phyloP scores from a whole-genome alignment of 2,329 filamentous ascomycete genomes.

The Penicillium sp. region DNA sequence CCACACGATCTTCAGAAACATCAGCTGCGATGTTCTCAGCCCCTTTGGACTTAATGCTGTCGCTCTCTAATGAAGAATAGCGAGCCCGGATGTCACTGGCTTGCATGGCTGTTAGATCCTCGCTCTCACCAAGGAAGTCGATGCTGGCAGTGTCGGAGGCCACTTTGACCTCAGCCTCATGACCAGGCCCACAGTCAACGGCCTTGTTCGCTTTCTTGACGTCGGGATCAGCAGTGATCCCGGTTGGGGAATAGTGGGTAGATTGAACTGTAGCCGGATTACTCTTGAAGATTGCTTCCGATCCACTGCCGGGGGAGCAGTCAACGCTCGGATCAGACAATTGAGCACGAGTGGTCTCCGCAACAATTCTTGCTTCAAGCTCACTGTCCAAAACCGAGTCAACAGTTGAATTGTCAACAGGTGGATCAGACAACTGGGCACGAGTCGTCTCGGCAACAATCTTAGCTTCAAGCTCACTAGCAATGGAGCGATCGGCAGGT shows the following conservation, averaged over 20 bases:
- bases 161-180: constrained; percentile 14
- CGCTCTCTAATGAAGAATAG: constrained; percentile 1
- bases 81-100: constrained; percentile 16
- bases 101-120: constrained; percentile 4
- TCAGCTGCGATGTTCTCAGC: neutral
- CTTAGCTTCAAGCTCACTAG: constrained; percentile 14
- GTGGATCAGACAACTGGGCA: neutral
- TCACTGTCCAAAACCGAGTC: constrained; percentile 11
- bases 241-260: neutral
- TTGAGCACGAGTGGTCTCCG: neutral
- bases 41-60: neutral
- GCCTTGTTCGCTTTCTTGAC: neutral
- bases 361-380: constrained; percentile 11
- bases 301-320: constrained; percentile 20
- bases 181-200: constrained; percentile 13
- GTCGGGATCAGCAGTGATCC: no score
- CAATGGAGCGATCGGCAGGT: constrained; percentile 6
- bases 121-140: neutral
- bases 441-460: constrained; percentile 3
- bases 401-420: neutral
- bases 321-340: constrained; percentile 1
- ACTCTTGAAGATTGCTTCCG: constrained; percentile 12
- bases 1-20: constrained; percentile 9
- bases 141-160: constrained; percentile 4
- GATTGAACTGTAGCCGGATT: neutral